These are phyloP conservation scores for Beauveria varroae DNA, from an alignment of 2,329 filamentous ascomycete species.

Conservation along the genomic window DNA sequence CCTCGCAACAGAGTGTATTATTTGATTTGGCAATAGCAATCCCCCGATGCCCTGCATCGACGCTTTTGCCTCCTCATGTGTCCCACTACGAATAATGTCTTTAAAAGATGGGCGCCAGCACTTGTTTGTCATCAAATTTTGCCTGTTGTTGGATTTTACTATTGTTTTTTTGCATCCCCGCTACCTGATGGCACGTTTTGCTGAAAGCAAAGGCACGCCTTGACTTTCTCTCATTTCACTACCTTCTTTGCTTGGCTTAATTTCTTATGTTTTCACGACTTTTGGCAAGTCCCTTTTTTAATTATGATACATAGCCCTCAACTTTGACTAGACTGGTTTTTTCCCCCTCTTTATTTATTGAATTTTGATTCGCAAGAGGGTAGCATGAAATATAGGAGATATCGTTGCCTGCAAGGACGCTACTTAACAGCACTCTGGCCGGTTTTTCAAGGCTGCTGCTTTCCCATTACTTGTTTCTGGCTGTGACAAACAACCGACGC, in stretches of 20 bases:
- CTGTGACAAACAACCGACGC: too few species aligned
- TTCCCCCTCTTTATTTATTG: neutral
- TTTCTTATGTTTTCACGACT: conserved; percentile 2
- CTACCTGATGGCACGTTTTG: neutral
- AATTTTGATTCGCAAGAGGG: conserved; percentile 3
- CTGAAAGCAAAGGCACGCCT: neutral
- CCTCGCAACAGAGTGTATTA: neutral
- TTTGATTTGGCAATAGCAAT: neutral
- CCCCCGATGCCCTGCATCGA: neutral
- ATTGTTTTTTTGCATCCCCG: neutral
- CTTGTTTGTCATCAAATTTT: neutral
- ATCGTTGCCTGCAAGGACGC: neutral
- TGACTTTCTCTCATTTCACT: neutral
- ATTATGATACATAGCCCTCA: conserved; percentile 1
- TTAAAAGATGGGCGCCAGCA: neutral
- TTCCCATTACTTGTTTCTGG: too few species aligned
- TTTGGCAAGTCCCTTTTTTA: neutral
- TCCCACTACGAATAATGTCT: neutral
- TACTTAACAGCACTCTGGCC: neutral
- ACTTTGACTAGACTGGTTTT: conserved; percentile 2
- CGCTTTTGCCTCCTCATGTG: neutral
- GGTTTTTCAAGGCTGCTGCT: too few species aligned
- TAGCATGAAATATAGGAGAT: neutral
- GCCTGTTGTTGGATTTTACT: neutral
- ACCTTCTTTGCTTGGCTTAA: neutral